Conservation (phyloP, 2,329 filamentous ascomycete genomes). For the Paradendryphiella salina region DNA sequence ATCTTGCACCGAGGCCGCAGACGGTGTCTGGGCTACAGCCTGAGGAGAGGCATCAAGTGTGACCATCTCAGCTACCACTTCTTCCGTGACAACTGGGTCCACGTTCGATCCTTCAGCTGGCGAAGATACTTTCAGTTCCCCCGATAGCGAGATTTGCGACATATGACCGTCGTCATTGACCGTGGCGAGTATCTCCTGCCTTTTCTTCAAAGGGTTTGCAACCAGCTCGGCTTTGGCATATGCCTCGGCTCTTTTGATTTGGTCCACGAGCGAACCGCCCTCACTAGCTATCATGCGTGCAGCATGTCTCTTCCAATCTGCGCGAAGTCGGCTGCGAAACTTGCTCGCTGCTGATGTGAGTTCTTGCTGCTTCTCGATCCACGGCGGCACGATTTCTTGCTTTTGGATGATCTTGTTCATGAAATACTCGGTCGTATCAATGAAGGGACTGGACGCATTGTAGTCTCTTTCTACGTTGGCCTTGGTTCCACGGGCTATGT, state of each 20-base stretch:
- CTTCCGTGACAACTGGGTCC: slow-evolving; percentile 27
- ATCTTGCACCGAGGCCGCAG: neutral
- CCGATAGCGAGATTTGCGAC: slow-evolving; percentile 53
- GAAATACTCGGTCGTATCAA: slow-evolving; percentile 96
- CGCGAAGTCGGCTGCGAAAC: slow-evolving; percentile 75
- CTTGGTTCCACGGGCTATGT: slow-evolving; percentile 70
- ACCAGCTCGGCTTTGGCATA: slow-evolving; percentile 75
- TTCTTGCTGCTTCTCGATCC: slow-evolving; percentile 99
- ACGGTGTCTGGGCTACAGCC: slow-evolving; percentile 1
- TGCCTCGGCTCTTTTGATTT: slow-evolving; percentile 70
- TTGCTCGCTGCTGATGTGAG: slow-evolving; percentile 67
- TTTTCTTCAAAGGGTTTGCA: slow-evolving; percentile 60
- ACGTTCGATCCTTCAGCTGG: slow-evolving; percentile 8
- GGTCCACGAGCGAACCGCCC: slow-evolving; percentile 73
- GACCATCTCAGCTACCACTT: slow-evolving; percentile 33
- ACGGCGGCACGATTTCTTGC: slow-evolving; percentile 92
- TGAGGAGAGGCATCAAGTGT: slow-evolving; percentile 17
- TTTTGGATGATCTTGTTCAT: slow-evolving; percentile 98
- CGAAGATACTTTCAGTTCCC: slow-evolving; percentile 46
- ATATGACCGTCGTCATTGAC: slow-evolving; percentile 53
- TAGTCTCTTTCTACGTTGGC: slow-evolving; percentile 79
- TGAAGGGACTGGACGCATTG: slow-evolving; percentile 81
- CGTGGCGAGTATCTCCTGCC: slow-evolving; percentile 51
- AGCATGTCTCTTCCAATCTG: slow-evolving; percentile 83
- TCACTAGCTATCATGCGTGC: slow-evolving; percentile 74